These are phyloP conservation scores for Lecanicillium sp. DNA, from an alignment of 2,329 filamentous ascomycete species.

Conservation along the genomic window DNA sequence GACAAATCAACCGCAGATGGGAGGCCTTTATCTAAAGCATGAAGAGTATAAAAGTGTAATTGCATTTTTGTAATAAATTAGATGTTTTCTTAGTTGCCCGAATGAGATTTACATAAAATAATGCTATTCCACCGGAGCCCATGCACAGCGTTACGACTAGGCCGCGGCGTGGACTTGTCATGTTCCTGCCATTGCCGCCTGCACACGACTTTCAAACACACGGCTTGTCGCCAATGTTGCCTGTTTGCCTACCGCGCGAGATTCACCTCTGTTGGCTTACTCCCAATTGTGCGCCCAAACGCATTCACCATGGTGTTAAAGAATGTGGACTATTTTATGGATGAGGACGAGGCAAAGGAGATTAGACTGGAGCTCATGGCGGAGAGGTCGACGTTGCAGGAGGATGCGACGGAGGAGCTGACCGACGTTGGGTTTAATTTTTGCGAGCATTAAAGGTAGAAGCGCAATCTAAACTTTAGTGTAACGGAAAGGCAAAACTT, in stretches of 20 bases:
- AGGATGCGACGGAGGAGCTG: neutral
- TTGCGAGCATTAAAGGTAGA: constrained; percentile 4
- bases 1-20: constrained; percentile 63
- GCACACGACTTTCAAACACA: too few species aligned
- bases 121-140: too few species aligned
- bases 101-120: too few species aligned
- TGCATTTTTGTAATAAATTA: neutral
- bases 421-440: constrained; percentile 5
- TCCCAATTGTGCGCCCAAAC: too few species aligned
- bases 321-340: neutral
- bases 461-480: too few species aligned
- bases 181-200: too few species aligned
- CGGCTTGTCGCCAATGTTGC: too few species aligned
- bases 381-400: constrained; percentile 1
- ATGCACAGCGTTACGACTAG: too few species aligned
- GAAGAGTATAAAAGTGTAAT: constrained; percentile 1
- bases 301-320: constrained; percentile 1
- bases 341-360: neutral
- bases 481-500: too few species aligned
- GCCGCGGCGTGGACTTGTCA: too few species aligned
- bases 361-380: constrained; percentile 6
- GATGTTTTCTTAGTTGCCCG: neutral
- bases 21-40: constrained; percentile 25
- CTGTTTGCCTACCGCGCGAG: too few species aligned
- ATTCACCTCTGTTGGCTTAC: too few species aligned